Evolutionary conservation across 2,329 filamentous ascomycete species (phyloP).

Genomic region (Calonectria pauciramosa): DNA sequence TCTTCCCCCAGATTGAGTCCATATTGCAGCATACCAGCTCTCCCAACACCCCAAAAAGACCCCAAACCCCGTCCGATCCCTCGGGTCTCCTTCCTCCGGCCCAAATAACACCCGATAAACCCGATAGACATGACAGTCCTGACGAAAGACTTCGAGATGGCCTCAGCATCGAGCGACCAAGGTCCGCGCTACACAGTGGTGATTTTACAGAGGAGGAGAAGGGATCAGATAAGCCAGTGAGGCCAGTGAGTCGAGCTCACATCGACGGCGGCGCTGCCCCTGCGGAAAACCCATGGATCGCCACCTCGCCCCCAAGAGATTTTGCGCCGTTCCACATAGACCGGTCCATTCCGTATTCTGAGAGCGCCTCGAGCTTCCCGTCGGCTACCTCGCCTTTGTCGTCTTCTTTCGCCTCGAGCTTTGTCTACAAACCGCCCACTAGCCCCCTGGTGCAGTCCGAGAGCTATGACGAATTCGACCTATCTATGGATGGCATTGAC

Average conservation of each 20-base stretch:
- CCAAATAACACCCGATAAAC: slow-evolving; percentile 63
- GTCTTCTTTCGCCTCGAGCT: slow-evolving; percentile 82
- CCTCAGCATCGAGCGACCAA: slow-evolving; percentile 81
- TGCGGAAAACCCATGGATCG: slow-evolving; percentile 59
- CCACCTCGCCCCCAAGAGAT: slow-evolving; percentile 69
- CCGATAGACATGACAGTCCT: slow-evolving; percentile 41
- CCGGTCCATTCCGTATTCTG: slow-evolving; percentile 46
- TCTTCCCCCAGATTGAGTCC: slow-evolving; percentile 54
- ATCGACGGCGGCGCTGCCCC: slow-evolving; percentile 39
- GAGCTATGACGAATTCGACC: slow-evolving; percentile 80
- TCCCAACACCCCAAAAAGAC: slow-evolving; percentile 32
- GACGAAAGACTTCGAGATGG: slow-evolving; percentile 66
- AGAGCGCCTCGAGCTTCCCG: slow-evolving; percentile 53
- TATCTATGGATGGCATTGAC: slow-evolving; percentile 68
- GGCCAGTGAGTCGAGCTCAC: slow-evolving; percentile 6
- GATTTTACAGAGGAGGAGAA: slow-evolving; percentile 68
- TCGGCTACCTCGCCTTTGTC: slow-evolving; percentile 73
- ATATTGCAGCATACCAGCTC: slow-evolving; percentile 45
- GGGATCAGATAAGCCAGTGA: slow-evolving; percentile 28
- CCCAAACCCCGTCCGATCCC: slow-evolving; percentile 53
- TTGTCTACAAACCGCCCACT: slow-evolving; percentile 88
- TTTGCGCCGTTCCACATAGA: slow-evolving; percentile 63
- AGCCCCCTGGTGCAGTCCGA: slow-evolving; percentile 92
- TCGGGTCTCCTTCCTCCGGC: slow-evolving; percentile 60
- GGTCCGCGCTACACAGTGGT: slow-evolving; percentile 80